Evolutionary conservation across 148 eudicot species (phyloP).

Genomic region (Persicaria maculosa): DNA sequence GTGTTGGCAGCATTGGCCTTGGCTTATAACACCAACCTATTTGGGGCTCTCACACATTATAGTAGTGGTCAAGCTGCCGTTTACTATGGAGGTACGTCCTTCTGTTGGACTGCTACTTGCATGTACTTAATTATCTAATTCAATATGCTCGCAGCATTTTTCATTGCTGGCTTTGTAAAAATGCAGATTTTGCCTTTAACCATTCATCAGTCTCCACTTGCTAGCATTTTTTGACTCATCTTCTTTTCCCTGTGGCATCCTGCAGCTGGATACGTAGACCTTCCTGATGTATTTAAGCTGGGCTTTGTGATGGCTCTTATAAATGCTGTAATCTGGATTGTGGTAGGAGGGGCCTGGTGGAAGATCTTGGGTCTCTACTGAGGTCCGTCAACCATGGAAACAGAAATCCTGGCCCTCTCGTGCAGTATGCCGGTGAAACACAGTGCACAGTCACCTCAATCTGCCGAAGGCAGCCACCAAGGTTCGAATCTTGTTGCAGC

Average conservation of each 20-base stretch:
- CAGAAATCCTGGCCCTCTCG: not conserved
- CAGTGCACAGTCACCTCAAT: conserved; percentile 11
- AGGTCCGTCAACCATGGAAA: conserved; percentile 8
- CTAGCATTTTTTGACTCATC: not conserved
- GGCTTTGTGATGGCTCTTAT: conserved; percentile 66
- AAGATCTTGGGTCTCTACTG: conserved; percentile 82
- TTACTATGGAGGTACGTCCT: conserved; percentile 72
- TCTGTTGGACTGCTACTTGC: not conserved
- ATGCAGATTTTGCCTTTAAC: not conserved
- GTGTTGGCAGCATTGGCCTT: conserved; percentile 70
- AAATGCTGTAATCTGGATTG: conserved; percentile 65
- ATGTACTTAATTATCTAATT: not conserved
- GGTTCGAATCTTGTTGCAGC: not conserved
- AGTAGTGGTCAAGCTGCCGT: conserved; percentile 99
- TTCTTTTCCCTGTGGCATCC: not conserved
- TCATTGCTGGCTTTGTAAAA: not conserved
- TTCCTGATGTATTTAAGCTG: conserved; percentile 71
- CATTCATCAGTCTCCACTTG: not conserved
- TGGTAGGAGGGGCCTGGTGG: conserved; percentile 86
- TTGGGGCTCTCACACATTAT: conserved; percentile 89
- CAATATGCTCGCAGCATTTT: not conserved
- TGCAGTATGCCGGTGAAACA: not conserved
- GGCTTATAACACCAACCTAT: conserved; percentile 81
- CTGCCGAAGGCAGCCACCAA: conserved; percentile 7
- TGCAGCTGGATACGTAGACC: conserved; percentile 94